Evolutionary conservation across 1,284 basidiomycete genomes (phyloP).

Genomic region (Wallemia hederae): DNA sequence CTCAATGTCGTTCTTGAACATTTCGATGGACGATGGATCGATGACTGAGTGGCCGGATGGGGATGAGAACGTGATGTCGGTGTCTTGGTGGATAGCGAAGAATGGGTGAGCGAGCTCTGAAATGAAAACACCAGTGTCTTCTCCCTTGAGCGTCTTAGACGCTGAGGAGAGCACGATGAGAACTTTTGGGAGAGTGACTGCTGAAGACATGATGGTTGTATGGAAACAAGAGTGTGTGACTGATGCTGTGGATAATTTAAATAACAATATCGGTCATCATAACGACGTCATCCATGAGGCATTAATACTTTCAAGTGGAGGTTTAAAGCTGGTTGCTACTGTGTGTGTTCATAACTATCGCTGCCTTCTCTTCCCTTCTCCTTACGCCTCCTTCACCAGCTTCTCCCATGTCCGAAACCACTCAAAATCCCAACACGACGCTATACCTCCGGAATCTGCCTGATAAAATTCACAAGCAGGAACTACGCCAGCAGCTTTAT

Average conservation of each 20-base stretch:
- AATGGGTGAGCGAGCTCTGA: conserved; percentile 56
- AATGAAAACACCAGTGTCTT: conserved; percentile 29
- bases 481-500: background rate
- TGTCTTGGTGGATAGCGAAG: conserved; percentile 30
- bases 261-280: background rate
- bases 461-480: background rate
- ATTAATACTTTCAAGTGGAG: too few species aligned
- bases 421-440: background rate
- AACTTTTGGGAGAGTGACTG: background rate
- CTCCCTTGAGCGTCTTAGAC: background rate
- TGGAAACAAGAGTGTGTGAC: background rate
- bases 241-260: too few species aligned
- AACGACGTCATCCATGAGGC: too few species aligned
- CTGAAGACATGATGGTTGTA: background rate
- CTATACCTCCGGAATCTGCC: background rate
- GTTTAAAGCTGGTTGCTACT: too few species aligned
- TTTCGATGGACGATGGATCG: conserved; percentile 29
- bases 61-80: conserved; percentile 35
- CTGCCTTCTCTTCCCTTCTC: background rate
- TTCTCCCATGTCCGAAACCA: background rate
- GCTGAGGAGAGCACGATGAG: background rate
- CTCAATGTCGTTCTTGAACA: conserved; percentile 29
- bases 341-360: background rate
- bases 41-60: conserved; percentile 46
- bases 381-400: too few species aligned